These are phyloP conservation scores for Alloteropsis angusta DNA, from an alignment of 202 grass and related monocot species.

Conservation along the genomic window DNA sequence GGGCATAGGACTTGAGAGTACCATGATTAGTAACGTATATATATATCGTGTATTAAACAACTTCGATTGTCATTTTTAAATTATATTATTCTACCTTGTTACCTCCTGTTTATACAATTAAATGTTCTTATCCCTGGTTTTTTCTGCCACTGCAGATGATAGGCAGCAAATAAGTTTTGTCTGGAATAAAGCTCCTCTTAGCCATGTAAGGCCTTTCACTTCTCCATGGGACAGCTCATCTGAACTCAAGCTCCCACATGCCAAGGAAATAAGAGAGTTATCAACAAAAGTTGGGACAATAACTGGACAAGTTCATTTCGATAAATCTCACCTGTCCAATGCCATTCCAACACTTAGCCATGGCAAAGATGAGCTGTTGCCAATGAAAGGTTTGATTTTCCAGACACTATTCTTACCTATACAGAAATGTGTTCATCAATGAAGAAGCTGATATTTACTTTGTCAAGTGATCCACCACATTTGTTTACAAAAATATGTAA, in stretches of 20 bases:
- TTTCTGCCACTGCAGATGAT: slow-evolving; percentile 51
- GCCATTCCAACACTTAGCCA: slow-evolving; percentile 32
- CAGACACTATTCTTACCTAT: slow-evolving; percentile 34
- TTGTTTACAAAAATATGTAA: background rate
- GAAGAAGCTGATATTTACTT: background rate
- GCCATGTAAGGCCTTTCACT: slow-evolving; percentile 43
- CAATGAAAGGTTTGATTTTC: slow-evolving; percentile 45
- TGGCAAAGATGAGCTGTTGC: slow-evolving; percentile 47
- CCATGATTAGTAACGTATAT: background rate
- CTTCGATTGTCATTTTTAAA: background rate
- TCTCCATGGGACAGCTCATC: slow-evolving; percentile 58
- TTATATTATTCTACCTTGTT: background rate
- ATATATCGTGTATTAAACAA: background rate
- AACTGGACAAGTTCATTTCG: slow-evolving; percentile 39
- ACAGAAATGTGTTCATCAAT: background rate
- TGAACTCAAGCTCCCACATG: slow-evolving; percentile 58
- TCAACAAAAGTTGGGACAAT: slow-evolving; percentile 37
- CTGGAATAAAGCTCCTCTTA: slow-evolving; percentile 56
- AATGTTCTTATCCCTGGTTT: slow-evolving; percentile 5
- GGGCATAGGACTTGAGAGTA: background rate
- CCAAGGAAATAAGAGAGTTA: slow-evolving; percentile 50
- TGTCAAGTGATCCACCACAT: slow-evolving; percentile 1
- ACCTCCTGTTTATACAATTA: background rate
- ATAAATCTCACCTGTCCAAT: slow-evolving; percentile 35
- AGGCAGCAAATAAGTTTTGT: slow-evolving; percentile 74